Evolutionary conservation across 1,139 yeast genomes (phyloP), one percentile per base, ranked within the genome.

Genomic region (Nakaseomyces sp.): DNA sequence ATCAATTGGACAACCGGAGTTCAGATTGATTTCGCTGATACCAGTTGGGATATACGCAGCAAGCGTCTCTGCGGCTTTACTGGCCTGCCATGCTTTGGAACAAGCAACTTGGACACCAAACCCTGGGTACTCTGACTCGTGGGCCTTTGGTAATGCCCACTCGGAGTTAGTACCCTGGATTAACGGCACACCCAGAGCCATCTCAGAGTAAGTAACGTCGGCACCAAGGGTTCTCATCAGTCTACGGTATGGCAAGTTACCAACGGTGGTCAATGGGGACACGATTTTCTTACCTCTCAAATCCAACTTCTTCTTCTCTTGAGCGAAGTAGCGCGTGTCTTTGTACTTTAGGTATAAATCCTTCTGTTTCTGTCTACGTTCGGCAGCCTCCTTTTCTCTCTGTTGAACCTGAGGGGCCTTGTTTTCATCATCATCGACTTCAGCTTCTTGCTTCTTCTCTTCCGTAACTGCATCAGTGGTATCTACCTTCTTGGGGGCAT

Each of bases 1-100:
- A 62, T 93, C 98, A 54, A 91, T 91, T 13, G 99, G 99, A 64
- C 99, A 91, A 2, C 99, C 99, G 61, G 95, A 83, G 66, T 91
- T 91, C 57, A 91, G 73, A 61, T 91, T 93, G 51, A 91, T 70
- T 61, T 91, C 97, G 28, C 84, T 76, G 18, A 82, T 77, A 29
- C 49, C 51, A 13, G 44, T 41, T 1, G 38, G 38, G 18, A 53
- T 44, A 32, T 50, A 42, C 4, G 50, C 43, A 13, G 77, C 71
- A 22, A 91, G 68, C 5, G 81, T 79, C 64, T 91, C 96, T 7
- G 94, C 81, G 3, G 96, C 94, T 63, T 86, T 88, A 30, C 91
- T 77, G 3, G 94, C 95, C 52, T 89, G 93, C 94, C 95, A 87
- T 49, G 86, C 89, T 65, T 88, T 89, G 15, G 89, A 71, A 18